Conservation (phyloP, 2,329 filamentous ascomycete genomes). For the Calonectria pseudoreteaudii region DNA sequence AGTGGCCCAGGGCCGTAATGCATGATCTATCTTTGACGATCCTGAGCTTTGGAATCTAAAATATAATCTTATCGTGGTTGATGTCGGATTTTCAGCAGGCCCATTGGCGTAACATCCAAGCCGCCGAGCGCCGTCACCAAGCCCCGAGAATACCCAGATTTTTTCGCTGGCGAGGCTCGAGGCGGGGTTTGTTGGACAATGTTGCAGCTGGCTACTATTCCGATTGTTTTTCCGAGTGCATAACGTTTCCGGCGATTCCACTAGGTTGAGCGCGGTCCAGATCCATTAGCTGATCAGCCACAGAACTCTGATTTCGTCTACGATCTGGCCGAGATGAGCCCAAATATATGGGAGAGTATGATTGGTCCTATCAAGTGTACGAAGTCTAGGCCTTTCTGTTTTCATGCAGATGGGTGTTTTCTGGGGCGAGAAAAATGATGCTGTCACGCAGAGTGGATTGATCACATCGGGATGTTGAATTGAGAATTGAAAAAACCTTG, state of each 20-base stretch:
- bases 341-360: background rate
- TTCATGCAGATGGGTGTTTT: too few relatives aligned
- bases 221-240: background rate
- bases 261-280: background rate
- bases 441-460: too few relatives aligned
- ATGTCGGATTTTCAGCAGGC: too few relatives aligned
- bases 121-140: too few relatives aligned
- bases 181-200: background rate
- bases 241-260: background rate
- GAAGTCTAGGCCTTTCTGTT: too few relatives aligned
- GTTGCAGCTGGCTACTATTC: background rate
- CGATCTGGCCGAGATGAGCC: background rate
- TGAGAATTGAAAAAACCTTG: too few relatives aligned
- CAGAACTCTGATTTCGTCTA: background rate
- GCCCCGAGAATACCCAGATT: background rate
- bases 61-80: background rate
- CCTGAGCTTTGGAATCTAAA: background rate
- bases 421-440: too few relatives aligned
- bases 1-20: background rate
- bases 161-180: background rate
- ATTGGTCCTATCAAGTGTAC: too few relatives aligned
- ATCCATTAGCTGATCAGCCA: background rate
- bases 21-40: background rate
- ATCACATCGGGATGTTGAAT: too few relatives aligned
- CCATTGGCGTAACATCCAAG: background rate